Percentiles rank a stretch among this genome's conserved stretches.
phyloP scores from a whole-genome alignment of 805 yeast genomes.

The Kazachstania taianensis region DNA sequence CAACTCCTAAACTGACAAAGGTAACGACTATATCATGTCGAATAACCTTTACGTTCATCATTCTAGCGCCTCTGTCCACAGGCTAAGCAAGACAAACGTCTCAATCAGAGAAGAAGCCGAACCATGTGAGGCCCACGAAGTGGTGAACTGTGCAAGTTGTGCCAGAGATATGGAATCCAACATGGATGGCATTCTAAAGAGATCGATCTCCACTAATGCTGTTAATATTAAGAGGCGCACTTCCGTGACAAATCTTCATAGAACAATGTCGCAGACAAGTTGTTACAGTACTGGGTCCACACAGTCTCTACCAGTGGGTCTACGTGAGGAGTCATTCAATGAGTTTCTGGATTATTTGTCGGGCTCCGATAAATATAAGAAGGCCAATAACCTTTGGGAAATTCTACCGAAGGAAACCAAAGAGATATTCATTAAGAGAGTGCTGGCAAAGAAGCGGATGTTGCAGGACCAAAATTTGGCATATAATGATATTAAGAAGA shows the following conservation, averaged over 20 bases:
- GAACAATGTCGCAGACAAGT: constrained; percentile 11
- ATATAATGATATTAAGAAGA: constrained; percentile 1
- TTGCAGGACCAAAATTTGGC: neutral
- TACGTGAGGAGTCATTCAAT: constrained; percentile 6
- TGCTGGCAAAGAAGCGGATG: constrained; percentile 4
- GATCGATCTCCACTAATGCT: constrained; percentile 12
- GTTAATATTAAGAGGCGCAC: constrained; percentile 3
- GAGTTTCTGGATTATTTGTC: constrained; percentile 6
- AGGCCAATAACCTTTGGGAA: constrained; percentile 7
- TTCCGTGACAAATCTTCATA: constrained; percentile 6
- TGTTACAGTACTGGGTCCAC: constrained; percentile 9
- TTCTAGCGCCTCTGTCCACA: neutral
- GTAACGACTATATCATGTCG: too few relatives aligned
- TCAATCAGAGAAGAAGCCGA: constrained; percentile 10
- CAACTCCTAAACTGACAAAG: too few relatives aligned
- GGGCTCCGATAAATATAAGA: constrained; percentile 2
- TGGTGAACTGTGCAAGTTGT: constrained; percentile 6
- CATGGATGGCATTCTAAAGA: constrained; percentile 4
- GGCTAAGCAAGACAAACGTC: neutral
- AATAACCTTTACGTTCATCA: neutral
- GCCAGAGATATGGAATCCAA: neutral
- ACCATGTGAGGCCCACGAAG: constrained; percentile 10
- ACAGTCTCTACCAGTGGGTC: neutral
- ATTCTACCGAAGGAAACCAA: constrained; percentile 8
- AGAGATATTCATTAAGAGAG: constrained; percentile 5